A percentile compares a stretch with the other conserved stretches of the same genome.
phyloP scores from a whole-genome alignment of 441 rosid genomes.

The Geranium incanum region DNA sequence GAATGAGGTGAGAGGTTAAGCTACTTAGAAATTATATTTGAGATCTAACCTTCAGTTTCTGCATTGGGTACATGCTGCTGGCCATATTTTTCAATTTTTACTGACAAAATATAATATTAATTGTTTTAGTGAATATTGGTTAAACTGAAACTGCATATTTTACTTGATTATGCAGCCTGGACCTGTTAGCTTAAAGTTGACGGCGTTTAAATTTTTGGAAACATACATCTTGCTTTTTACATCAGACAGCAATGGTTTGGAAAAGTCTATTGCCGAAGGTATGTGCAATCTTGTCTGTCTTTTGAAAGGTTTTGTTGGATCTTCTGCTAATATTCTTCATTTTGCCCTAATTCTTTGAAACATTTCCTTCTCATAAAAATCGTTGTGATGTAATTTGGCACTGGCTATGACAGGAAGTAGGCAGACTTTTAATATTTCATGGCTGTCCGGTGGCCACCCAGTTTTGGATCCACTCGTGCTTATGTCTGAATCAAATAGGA shows the following conservation, averaged over 20 bases:
- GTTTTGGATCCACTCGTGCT: constrained; percentile 60
- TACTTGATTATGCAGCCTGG: constrained; percentile 61
- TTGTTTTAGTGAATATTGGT: not conserved
- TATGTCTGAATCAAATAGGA: constrained; percentile 65
- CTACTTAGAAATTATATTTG: not conserved
- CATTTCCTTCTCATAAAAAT: not conserved
- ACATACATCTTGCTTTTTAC: constrained; percentile 70
- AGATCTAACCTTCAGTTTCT: not conserved
- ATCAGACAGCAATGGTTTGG: constrained; percentile 57
- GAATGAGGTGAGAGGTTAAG: not conserved
- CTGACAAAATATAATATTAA: not conserved
- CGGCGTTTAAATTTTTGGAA: constrained; percentile 91
- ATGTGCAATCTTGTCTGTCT: constrained; percentile 19
- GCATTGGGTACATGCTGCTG: not conserved
- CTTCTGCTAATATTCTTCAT: not conserved
- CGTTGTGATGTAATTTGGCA: constrained; percentile 16
- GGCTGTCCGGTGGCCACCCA: constrained; percentile 75
- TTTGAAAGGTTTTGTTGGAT: constrained; percentile 18
- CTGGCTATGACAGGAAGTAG: constrained; percentile 46
- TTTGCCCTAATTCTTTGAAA: not conserved
- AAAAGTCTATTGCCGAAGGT: constrained; percentile 57
- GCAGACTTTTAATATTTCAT: constrained; percentile 59
- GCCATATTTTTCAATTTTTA: not conserved
- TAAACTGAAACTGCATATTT: not conserved
- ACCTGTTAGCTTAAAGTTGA: constrained; percentile 59